Base-by-base conservation (phyloP, 177 flowering plant genomes). In the Tripterygium wilfordii region DNA sequence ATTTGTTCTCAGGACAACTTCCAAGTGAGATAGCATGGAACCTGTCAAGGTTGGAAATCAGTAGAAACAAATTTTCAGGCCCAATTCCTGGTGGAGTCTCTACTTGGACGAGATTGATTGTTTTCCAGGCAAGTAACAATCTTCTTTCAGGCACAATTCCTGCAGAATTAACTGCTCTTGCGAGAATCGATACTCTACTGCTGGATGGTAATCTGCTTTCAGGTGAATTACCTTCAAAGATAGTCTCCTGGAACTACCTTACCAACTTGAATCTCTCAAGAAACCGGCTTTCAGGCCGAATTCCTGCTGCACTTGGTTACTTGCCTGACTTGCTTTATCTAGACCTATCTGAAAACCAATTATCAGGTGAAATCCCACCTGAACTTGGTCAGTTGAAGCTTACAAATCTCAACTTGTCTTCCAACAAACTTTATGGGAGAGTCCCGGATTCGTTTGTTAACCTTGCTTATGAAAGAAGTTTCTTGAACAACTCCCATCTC, bases 401-500 rank as follows among this genome's bases (percentile, higher is more conserved):
- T 23, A 66, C 47, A 30, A 20, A 10, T 10, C 80, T 91, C 49
- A 77, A 91, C 55, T 64, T 91, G 10, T 88, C 98, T 5, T 78
- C 78, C 29, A 91, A 91, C 45, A 37, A 49, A 12, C 75, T 91
- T 19, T 45, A 68, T 6, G 98, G 98, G 14, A 42, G 36, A 39
- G 67, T 91, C 60, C 98, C 98, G 0, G 5, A 0, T 39, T 57
- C 22, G 37, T 65, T 83, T 10, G 75, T 69, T 15, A 83, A 74
- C 57, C 44, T 35, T 30, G 96, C 88, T 1, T 85, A 55, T 54
- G 72, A 57, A 15, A 22, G 43, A 15, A 83, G 96, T 66, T 91
- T 88, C 72, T 36, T 79, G 53, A 64, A 82, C 64, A 91, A 85
- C 48, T 45, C 92, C 10, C 51, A 55, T 4, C 77, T 91, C 6